Evolutionary conservation across 2,329 filamentous ascomycete species (phyloP), one percentile per base, ranked within the genome.

Genomic region (Coniochaeta ligniaria): DNA sequence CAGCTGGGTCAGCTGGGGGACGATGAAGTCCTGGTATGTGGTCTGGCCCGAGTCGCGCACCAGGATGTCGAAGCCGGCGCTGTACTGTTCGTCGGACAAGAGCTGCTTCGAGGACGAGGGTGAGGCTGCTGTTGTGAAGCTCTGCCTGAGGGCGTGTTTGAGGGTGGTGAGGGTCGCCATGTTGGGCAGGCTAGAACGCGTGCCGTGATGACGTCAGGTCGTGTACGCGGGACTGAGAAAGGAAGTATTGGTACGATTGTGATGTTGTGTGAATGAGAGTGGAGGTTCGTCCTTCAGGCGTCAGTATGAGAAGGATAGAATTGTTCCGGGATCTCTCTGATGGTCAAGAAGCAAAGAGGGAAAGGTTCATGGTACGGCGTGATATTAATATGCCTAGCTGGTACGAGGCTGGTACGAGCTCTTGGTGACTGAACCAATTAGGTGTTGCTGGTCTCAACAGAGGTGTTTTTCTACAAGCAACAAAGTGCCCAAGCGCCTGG

Each of bases 11-110:
- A 86, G 70, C 47, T 82, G 76, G 55, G 82, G 80, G 50, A 79
- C 70, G 35, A 85, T 77, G 68, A 85, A 86, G 57, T 79, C 69
- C 67, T 74, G 64, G 68, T 85, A 84, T 0, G 65, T 74, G 72
- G 70, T 31, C 28, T 9, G 74, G 61, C 69, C 74, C 38, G 69
- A 60, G 50, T 68, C 73, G 20, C 65, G 66, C 22, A 71, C 2
- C 1, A 85, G 69, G 57, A 75, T 70, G 2, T 78, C 69, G 60
- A 84, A 82, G 54, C 80, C 81, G 59, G 68, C 68, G 62, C 70
- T 74, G 67, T 84, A 84, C 59, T 85, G 70, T 52, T 60, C 58
- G n/a, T 83, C 76, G 28, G 77, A 76, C 61, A 85, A 66, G 6
- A 71, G 68, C 62, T 73, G 69, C 60, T 62, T 70, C 28, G 63